Evolutionary conservation across 2,329 filamentous ascomycete genomes (phyloP), one percentile per base, ranked within the genome.

Genomic region (Hortaea sp.): DNA sequence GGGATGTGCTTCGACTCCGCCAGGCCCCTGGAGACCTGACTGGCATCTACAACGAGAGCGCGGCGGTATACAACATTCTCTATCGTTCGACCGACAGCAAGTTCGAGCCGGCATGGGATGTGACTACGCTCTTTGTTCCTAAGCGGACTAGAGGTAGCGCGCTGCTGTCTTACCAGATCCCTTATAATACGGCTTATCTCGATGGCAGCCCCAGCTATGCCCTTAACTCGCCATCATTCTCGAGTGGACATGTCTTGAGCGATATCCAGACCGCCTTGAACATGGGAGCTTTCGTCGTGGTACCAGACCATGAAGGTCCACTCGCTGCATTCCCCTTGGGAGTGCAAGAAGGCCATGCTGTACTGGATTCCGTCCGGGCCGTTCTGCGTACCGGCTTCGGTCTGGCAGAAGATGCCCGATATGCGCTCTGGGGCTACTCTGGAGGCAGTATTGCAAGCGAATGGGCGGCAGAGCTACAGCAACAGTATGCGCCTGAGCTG

Each of bases 371-470:
- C 2, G 55, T 73, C 1, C 66, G 72, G 7, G 70, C 70, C 4
- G 63, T 67, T 1, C 51, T 70, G 9, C 49, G 56, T 4, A 56
- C 51, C 51, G 55, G 53, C 2, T 54, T 56, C 20, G 57, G 54
- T 5, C 46, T 58, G 6, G 41, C 43, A 3, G 9, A 52, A 34
- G 46, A 48, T 6, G 53, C 53, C 1, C 46, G 48, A 2, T 55
- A 61, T 10, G 60, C 69, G 0, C 54, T 59, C 50, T 78, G 74
- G 73, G 77, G 77, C 0, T 80, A 78, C 53, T 76, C 71, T 0
- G 76, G 77, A 4, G 76, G 76, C 6, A 69, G 69, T 2, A 55
- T 78, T 28, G 74, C 75, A 0, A 70, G 65, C 1, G 73, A 71
- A 29, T 75, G 69, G 66, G 75, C 74, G 0, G 71, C 73, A 10